Evolutionary conservation across 1,139 yeast genomes (phyloP).

Genomic region (Debaryomyces psychrophilus): DNA sequence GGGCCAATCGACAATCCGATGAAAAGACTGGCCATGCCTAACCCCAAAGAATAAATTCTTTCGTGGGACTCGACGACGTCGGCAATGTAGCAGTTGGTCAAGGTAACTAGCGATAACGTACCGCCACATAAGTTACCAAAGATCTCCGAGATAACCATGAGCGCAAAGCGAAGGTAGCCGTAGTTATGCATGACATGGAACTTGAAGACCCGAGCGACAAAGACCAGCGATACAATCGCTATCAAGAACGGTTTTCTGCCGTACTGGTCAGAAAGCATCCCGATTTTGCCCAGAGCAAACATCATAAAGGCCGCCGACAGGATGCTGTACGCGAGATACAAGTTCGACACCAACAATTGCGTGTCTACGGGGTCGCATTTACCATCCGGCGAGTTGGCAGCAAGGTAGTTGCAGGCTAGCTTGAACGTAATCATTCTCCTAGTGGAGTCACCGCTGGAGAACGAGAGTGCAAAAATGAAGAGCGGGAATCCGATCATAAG

Average conservation of each 20-base stretch:
- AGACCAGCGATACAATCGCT: constrained; percentile 30
- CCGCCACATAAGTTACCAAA: constrained; percentile 62
- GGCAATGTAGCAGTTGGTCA: constrained; percentile 62
- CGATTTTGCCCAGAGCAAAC: constrained; percentile 51
- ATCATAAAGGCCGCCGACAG: constrained; percentile 35
- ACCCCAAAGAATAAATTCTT: constrained; percentile 59
- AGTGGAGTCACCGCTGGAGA: constrained; percentile 38
- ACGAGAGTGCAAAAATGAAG: constrained; percentile 33
- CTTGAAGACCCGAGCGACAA: constrained; percentile 30
- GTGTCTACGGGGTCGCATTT: constrained; percentile 36
- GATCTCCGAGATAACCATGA: constrained; percentile 39
- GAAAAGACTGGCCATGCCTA: constrained; percentile 58
- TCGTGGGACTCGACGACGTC: constrained; percentile 62
- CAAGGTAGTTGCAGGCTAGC: constrained; percentile 40
- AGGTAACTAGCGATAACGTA: constrained; percentile 48
- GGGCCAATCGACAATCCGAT: constrained; percentile 72
- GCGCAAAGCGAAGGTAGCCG: constrained; percentile 34
- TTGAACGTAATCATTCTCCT: constrained; percentile 38
- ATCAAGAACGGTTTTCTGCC: constrained; percentile 59
- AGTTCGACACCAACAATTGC: constrained; percentile 41
- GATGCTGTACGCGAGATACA: constrained; percentile 33
- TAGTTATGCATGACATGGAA: constrained; percentile 33
- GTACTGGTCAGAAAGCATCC: constrained; percentile 63
- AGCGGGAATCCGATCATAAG: constrained; percentile 31
- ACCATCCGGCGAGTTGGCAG: constrained; percentile 15